Evolutionary conservation across 306 rosid genomes (phyloP).

Genomic region (Rosa lucieae): DNA sequence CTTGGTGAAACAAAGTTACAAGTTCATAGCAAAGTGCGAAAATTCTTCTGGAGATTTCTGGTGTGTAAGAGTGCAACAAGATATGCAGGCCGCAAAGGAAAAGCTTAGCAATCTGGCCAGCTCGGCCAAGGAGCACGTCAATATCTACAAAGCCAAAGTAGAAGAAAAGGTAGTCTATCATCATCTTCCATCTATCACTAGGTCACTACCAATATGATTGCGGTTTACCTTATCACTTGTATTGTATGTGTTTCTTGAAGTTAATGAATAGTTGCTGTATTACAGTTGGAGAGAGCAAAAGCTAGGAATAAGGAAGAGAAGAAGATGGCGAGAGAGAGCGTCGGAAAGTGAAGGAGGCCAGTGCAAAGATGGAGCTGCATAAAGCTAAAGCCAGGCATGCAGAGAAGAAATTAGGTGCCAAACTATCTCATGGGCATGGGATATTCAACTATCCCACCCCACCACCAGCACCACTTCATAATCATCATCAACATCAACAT

Average conservation of each 20-base stretch:
- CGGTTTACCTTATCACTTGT: not conserved
- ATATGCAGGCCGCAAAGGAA: constrained; percentile 26
- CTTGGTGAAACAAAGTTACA: not conserved
- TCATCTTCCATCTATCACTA: not conserved
- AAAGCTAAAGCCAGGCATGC: constrained; percentile 12
- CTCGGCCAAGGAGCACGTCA: constrained; percentile 22
- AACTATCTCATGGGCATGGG: constrained; percentile 1
- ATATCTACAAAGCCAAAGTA: constrained; percentile 24
- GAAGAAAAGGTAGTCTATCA: constrained; percentile 22
- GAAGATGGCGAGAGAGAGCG: constrained; percentile 6
- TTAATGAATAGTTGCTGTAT: not conserved
- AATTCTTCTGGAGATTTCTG: not conserved
- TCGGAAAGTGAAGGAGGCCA: constrained; percentile 9
- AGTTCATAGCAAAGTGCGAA: not conserved
- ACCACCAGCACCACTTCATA: not conserved
- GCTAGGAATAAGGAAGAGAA: not conserved
- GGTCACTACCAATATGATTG: not conserved
- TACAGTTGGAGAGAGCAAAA: not conserved
- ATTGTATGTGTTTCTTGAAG: not conserved
- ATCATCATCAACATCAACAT: not conserved
- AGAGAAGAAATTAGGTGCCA: constrained; percentile 4
- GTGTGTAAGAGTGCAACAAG: not conserved
- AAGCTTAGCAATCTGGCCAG: constrained; percentile 27
- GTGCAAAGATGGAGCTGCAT: constrained; percentile 4
- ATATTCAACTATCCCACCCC: not conserved